phyloP scores from a whole-genome alignment of 208 protist species.

The Leishmania amazonensis region DNA sequence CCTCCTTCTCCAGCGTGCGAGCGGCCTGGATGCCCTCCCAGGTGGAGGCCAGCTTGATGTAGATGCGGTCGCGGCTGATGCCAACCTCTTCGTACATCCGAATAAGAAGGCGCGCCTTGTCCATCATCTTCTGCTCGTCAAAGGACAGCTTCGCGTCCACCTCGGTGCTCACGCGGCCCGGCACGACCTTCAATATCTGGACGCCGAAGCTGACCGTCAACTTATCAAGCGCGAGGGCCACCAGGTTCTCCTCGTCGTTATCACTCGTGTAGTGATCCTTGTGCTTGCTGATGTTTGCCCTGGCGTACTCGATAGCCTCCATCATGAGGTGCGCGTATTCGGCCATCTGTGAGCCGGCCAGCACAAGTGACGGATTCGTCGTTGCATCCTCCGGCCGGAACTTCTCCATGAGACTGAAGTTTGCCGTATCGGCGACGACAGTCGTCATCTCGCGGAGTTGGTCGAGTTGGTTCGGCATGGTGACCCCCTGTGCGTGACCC shows the following conservation, averaged over 20 bases:
- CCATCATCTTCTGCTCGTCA: slow-evolving; percentile 92
- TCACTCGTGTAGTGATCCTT: slow-evolving; percentile 37
- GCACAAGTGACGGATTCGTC: slow-evolving; percentile 98
- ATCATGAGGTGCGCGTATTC: slow-evolving; percentile 89
- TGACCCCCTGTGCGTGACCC: neutral
- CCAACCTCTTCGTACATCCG: slow-evolving; percentile 95
- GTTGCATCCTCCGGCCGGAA: slow-evolving; percentile 97
- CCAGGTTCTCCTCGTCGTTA: slow-evolving; percentile 43
- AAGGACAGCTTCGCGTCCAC: slow-evolving; percentile 98
- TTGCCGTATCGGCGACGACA: slow-evolving; percentile 97
- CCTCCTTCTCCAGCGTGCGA: slow-evolving; percentile 92
- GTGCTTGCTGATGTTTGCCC: slow-evolving; percentile 59
- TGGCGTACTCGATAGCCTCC: slow-evolving; percentile 93
- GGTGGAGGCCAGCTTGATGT: slow-evolving; percentile 98
- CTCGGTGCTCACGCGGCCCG: slow-evolving; percentile 97
- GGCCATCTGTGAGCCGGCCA: slow-evolving; percentile 86
- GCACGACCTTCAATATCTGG: slow-evolving; percentile 97
- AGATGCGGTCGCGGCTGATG: slow-evolving; percentile 90
- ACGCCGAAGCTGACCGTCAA: slow-evolving; percentile 96
- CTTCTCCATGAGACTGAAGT: slow-evolving; percentile 94
- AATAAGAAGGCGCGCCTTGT: slow-evolving; percentile 94
- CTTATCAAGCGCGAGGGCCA: slow-evolving; percentile 87
- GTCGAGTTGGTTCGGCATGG: slow-evolving; percentile 73
- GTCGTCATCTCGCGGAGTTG: slow-evolving; percentile 72
- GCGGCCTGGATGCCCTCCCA: slow-evolving; percentile 98